These are phyloP conservation scores for Malassezia equina DNA, from an alignment of 1,284 basidiomycete species.

Conservation along the genomic window DNA sequence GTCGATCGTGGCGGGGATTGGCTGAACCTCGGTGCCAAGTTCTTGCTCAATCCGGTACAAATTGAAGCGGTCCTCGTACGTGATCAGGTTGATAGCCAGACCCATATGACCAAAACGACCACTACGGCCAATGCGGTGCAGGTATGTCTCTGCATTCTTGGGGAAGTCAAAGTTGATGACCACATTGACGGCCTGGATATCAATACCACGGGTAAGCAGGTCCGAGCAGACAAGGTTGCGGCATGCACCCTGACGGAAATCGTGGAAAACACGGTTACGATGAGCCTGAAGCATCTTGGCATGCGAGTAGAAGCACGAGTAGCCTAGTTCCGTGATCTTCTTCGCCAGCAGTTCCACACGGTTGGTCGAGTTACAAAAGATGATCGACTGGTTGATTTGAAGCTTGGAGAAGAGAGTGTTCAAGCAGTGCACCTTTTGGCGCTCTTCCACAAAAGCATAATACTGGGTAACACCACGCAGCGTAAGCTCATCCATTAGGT, in stretches of 20 bases:
- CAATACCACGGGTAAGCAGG: constrained; percentile 94
- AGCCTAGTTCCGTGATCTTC: constrained; percentile 97
- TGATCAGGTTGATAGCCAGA: constrained; percentile 78
- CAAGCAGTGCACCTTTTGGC: constrained; percentile 97
- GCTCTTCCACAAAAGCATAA: constrained; percentile 96
- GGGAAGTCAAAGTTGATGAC: constrained; percentile 99
- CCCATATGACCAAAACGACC: constrained; percentile 95
- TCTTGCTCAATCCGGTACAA: constrained; percentile 96
- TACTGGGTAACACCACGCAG: constrained; percentile 97
- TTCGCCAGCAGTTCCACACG: constrained; percentile 97
- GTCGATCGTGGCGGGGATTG: constrained; percentile 84
- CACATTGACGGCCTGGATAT: constrained; percentile 98
- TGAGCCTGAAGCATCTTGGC: constrained; percentile 98
- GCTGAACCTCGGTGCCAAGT: constrained; percentile 91
- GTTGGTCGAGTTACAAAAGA: constrained; percentile 99
- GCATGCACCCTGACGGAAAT: constrained; percentile 95
- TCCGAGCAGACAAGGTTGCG: constrained; percentile 92
- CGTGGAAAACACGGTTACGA: constrained; percentile 98
- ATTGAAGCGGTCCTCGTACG: constrained; percentile 91
- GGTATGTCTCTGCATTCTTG: constrained; percentile 94
- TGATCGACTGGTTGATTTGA: constrained; percentile 99
- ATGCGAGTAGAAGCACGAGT: constrained; percentile 99
- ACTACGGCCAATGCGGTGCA: constrained; percentile 92
- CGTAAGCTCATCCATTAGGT: constrained; percentile 99
- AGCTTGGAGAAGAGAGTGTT: constrained; percentile 96